Percentiles rank a stretch among this genome's conserved stretches.
phyloP scores from a whole-genome alignment of 345 rosid species.

The Moringa oleifera region DNA sequence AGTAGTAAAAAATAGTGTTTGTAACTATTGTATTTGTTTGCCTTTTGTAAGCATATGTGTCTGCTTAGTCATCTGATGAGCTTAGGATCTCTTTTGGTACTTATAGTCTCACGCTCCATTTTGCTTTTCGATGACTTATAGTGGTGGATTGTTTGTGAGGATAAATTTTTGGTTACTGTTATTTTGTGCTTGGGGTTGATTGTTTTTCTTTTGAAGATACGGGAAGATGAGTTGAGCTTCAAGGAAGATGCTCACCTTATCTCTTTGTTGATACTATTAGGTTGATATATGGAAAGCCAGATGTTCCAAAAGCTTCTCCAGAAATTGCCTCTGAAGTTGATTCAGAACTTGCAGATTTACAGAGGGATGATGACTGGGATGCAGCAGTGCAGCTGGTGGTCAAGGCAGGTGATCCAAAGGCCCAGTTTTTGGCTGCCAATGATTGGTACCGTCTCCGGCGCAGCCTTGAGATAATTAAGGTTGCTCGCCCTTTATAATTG shows the following conservation, averaged over 20 bases:
- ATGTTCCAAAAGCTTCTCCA: constrained; percentile 75
- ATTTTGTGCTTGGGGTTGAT: not conserved
- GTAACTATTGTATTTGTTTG: no score
- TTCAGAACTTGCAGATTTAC: constrained; percentile 56
- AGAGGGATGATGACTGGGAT: constrained; percentile 61
- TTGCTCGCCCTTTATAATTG: constrained; percentile 12
- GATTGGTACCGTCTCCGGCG: constrained; percentile 88
- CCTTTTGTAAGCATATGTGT: no score
- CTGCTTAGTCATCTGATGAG: no score
- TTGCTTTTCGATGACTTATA: no score
- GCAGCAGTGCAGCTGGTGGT: constrained; percentile 76
- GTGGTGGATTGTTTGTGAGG: no score
- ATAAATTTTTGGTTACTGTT: no score
- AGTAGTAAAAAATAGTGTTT: no score
- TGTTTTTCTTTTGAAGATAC: not conserved
- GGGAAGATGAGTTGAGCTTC: no score
- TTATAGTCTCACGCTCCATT: no score
- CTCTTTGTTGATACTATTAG: constrained; percentile 27
- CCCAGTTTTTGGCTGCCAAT: constrained; percentile 58
- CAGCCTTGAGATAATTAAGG: constrained; percentile 96
- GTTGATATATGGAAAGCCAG: constrained; percentile 89
- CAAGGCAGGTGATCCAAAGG: constrained; percentile 70
- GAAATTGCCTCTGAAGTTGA: constrained; percentile 58
- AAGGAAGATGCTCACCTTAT: not conserved
- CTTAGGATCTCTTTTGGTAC: no score